A percentile compares a stretch with the other conserved stretches of the same genome.
phyloP scores from a whole-genome alignment of 2,329 filamentous ascomycete species.

The Cercospora brassicicola region DNA sequence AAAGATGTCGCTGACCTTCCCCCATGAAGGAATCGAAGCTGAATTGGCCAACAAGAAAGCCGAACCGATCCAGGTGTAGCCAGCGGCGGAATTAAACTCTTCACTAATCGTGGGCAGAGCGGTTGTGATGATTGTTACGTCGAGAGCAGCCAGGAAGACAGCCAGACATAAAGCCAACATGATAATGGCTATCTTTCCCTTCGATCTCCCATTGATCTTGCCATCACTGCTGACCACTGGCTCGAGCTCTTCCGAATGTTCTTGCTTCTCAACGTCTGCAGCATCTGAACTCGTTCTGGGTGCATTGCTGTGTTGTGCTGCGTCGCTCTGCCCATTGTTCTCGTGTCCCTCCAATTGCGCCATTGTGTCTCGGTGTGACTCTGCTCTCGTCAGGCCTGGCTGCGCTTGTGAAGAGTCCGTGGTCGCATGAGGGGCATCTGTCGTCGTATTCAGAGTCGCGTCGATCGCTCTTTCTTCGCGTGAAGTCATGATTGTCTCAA shows the following conservation, averaged over 20 bases:
- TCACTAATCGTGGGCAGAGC: conserved; percentile 28
- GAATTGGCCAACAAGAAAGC: conserved; percentile 53
- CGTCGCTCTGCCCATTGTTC: background rate
- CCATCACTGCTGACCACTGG: conserved; percentile 22
- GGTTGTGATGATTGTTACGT: conserved; percentile 45
- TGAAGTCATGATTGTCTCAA: conserved; percentile 8
- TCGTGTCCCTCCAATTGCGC: background rate
- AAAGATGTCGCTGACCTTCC: conserved; percentile 54
- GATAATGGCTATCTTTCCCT: conserved; percentile 48
- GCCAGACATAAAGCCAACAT: conserved; percentile 52
- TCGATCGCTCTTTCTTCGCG: background rate
- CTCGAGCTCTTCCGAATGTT: conserved; percentile 23
- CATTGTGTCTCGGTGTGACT: background rate
- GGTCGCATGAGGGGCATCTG: background rate
- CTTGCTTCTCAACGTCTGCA: conserved; percentile 22
- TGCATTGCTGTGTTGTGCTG: background rate
- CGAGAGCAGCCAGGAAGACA: conserved; percentile 59
- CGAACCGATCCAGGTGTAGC: conserved; percentile 56
- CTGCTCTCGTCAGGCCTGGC: background rate
- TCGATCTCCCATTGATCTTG: conserved; percentile 34
- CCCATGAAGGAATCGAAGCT: conserved; percentile 32
- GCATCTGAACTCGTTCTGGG: conserved; percentile 14
- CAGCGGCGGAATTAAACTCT: conserved; percentile 53
- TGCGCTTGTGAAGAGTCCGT: conserved; percentile 3
- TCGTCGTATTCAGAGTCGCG: background rate